Base-by-base conservation (phyloP, 495 filamentous ascomycete genomes). In the Podospora sp. region DNA sequence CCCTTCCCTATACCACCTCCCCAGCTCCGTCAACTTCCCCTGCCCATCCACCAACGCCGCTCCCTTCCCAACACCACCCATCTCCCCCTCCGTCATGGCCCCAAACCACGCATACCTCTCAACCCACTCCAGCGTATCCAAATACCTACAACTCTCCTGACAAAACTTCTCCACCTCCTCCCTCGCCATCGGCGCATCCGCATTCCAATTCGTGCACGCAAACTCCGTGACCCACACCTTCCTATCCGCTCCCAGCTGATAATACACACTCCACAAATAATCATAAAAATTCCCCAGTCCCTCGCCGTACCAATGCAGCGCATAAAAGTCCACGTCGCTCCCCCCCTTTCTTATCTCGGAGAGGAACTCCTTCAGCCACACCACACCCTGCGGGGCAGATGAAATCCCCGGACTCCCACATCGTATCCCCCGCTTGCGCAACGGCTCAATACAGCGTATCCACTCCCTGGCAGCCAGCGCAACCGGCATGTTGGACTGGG, bases 101-200 rank as follows among this genome's bases (percentile, higher is more conserved):
- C 71, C 71, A 59, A 73, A 73, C 66, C 65, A 73, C 2, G 71
- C 69, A 66, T 73, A 73, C 26, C 69, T 24, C 27, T 73, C 71
- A 2, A 73, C 71, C 71, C 71, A 73, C 29, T 73, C 71, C 63
- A 73, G 27, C 49, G 53, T 52, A 33, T 73, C 71, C 16, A 73
- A 58, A 62, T 73, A 73, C 27, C 66, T 69, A 63, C 66, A 71
- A 27, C 62, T 67, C 63, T 73, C 71, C 12, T 52, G 20, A 20
- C 62, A 65, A 51, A 73, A 73, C 8, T n/a, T 14, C 20, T 71
- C 71, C 12, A 73, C 71, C 18, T 67, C 62, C 20, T 55, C 66
- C 33, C 27, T 66, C 0, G 40, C 40, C 27, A 73, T 20, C 60
- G 71, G 71, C 20, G 59, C 40, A 33, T 65, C 66, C 2, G 49